Base-by-base conservation (phyloP, 1,139 yeast species). In the Komagataea norvegica region DNA sequence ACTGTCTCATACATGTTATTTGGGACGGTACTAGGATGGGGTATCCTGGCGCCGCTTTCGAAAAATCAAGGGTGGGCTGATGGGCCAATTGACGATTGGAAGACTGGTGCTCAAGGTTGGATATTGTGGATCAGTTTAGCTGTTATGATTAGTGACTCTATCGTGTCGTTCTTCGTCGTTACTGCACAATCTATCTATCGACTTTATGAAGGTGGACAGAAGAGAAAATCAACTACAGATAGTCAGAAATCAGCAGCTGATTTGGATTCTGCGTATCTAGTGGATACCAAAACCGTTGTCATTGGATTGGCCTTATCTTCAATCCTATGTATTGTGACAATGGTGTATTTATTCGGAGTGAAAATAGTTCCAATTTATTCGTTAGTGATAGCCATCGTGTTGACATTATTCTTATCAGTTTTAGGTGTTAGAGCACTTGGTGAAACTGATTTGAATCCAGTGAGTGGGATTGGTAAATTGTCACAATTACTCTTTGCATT, bases 81-180 rank as follows among this genome's bases (percentile, higher is more conserved):
- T 0, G 96, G 96, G 1, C 81, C 78, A 3, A 77, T 86, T 5
- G 89, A 84, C 51, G 95, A 88, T 59, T 91, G 96, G 96, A 80
- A 85, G 49, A 70, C 76, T 19, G 97, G 97, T 2, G 85, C 89
- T 1, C 96, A 91, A 56, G 98, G 98, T 11, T 91, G 98, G 98
- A 86, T 91, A 40, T 67, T 91, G 55, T 91, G 98, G 98, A 69
- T 88, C 43, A 81, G 95, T 58, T 71, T 91, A 50, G 80, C 96
- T 25, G 88, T 88, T 28, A 91, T 91, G 98, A 85, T 91, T 19
- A 81, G 87, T 36, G 98, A 91, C 57, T 85, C 96, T 4, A 67
- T 87, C 10, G 87, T 89, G 2, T 83, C 95, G 0, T 83, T 91
- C 51, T 47, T 76, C 1, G 82, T 84, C 3, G 77, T 88, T 13